Evolutionary conservation across 768 basidiomycete genomes (phyloP).

Genomic region (Rhizopogon vinicolor): DNA sequence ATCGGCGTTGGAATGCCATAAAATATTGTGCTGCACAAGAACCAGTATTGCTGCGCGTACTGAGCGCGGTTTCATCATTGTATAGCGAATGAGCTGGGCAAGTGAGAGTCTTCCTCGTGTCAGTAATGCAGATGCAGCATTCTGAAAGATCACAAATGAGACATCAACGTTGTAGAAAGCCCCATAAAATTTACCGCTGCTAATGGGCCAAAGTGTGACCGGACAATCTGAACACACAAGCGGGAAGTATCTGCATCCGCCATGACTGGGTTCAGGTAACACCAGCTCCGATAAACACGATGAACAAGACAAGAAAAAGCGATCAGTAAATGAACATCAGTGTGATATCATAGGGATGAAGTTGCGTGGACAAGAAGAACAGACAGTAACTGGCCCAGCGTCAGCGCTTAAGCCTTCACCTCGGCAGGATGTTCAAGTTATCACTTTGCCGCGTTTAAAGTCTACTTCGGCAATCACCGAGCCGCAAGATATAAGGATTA

Average conservation of each 20-base stretch:
- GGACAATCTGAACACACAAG: constrained; percentile 58
- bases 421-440: no score
- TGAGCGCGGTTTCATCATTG: constrained; percentile 60
- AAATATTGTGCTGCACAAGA: constrained; percentile 86
- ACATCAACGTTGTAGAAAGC: background rate
- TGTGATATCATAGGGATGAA: no score
- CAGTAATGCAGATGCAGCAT: constrained; percentile 69
- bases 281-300: background rate
- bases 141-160: constrained; percentile 36
- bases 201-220: constrained; percentile 61
- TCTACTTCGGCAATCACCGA: no score
- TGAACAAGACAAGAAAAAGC: no score
- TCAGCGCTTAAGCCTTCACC: no score
- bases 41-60: constrained; percentile 69
- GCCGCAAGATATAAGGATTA: no score
- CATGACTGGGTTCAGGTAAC: constrained; percentile 32
- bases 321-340: no score
- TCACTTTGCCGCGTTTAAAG: no score
- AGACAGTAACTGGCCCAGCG: no score
- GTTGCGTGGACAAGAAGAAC: no score
- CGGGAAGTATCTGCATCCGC: constrained; percentile 58
- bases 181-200: constrained; percentile 47
- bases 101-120: constrained; percentile 79
- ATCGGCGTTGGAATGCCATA: constrained; percentile 77
- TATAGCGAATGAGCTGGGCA: constrained; percentile 61